Evolutionary conservation across 768 basidiomycete species (phyloP).

Genomic region (Suillus decipiens): DNA sequence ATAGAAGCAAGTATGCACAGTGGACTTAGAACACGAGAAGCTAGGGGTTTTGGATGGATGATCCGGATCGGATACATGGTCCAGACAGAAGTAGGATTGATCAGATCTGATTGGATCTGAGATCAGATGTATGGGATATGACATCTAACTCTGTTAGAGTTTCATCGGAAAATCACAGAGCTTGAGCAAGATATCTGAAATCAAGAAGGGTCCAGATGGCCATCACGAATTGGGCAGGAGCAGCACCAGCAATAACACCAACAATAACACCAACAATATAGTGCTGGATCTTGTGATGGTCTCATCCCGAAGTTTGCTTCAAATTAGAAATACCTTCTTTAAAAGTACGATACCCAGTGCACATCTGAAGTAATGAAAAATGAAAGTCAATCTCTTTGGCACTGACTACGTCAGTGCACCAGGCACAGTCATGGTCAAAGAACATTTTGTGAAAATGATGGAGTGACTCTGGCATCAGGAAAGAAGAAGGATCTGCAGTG

Average conservation of each 20-base stretch:
- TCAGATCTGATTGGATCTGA: no score
- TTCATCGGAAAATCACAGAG: constrained; percentile 26
- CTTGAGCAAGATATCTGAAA: constrained; percentile 40
- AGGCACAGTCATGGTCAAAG: constrained; percentile 41
- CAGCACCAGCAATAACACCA: constrained; percentile 36
- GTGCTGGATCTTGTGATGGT: constrained; percentile 38
- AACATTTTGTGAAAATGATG: constrained; percentile 42
- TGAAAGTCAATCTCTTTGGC: constrained; percentile 37
- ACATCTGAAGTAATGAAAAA: constrained; percentile 38
- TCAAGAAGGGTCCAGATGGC: constrained; percentile 38
- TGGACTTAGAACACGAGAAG: no score
- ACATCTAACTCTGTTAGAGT: constrained; percentile 19
- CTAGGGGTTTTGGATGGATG: no score
- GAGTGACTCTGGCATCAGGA: constrained; percentile 39
- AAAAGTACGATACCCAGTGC: constrained; percentile 38
- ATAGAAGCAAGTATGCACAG: no score
- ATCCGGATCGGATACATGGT: no score
- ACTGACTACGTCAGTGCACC: constrained; percentile 36
- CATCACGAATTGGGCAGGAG: constrained; percentile 29
- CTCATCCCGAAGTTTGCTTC: constrained; percentile 42
- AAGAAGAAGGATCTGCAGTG: constrained; percentile 35
- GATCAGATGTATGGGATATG: no score
- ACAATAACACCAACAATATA: constrained; percentile 39
- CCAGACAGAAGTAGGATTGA: no score
- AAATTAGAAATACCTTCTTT: constrained; percentile 40